A percentile compares a stretch with the other conserved stretches of the same genome.
Evolutionary conservation across 768 basidiomycete species (phyloP).

Genomic region (Leccinum olivaceopallidum): DNA sequence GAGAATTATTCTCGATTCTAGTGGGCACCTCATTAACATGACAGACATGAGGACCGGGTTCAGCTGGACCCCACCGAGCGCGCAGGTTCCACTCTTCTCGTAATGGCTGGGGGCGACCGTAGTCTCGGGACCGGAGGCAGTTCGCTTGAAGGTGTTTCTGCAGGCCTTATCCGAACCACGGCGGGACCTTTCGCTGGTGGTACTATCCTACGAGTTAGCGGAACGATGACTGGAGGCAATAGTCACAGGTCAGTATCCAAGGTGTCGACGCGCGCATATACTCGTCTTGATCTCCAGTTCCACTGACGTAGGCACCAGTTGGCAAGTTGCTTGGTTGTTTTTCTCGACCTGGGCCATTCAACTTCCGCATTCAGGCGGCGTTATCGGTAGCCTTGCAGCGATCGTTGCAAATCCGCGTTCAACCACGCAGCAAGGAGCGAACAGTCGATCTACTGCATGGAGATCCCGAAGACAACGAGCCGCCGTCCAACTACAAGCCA

Average conservation of each 20-base stretch:
- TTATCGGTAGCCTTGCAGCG: conserved; percentile 52
- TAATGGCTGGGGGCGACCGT: conserved; percentile 61
- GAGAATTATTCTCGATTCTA: conserved; percentile 21
- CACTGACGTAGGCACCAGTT: conserved; percentile 42
- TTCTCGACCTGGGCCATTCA: neutral
- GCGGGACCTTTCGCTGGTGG: no score
- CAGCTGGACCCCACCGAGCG: conserved; percentile 64
- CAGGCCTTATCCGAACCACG: no score
- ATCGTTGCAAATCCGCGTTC: no score
- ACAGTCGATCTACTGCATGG: conserved; percentile 66
- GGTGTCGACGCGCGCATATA: no score
- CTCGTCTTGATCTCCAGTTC: conserved; percentile 18
- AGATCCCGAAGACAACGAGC: conserved; percentile 52
- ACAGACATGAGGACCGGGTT: conserved; percentile 59
- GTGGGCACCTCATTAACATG: conserved; percentile 45
- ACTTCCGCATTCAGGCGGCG: conserved; percentile 38
- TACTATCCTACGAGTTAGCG: no score
- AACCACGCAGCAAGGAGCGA: conserved; percentile 50
- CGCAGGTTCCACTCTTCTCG: conserved; percentile 61
- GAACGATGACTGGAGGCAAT: no score
- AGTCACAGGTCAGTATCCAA: no score
- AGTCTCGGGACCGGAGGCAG: conserved; percentile 24
- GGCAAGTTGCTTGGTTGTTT: conserved; percentile 33
- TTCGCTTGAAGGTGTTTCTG: no score
- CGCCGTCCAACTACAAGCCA: conserved; percentile 48